Percentiles rank a stretch among this genome's conserved stretches.
Conservation (phyloP, 305 asterid species). For the Fraxinus greggii region DNA sequence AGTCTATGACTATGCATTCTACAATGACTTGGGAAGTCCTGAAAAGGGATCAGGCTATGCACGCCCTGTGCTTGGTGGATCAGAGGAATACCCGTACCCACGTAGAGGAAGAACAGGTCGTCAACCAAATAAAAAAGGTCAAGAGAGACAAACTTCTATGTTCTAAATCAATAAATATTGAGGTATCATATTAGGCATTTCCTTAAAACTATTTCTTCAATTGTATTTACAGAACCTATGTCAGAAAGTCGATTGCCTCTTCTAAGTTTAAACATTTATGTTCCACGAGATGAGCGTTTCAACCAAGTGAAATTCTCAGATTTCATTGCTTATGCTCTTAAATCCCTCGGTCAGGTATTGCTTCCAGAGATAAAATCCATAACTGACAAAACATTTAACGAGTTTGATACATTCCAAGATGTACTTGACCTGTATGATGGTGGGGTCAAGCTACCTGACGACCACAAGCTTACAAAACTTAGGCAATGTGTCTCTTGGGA, state of each 20-base stretch:
- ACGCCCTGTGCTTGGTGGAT: slow-evolving; percentile 75
- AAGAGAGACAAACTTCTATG: background rate
- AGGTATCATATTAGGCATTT: background rate
- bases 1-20: slow-evolving; percentile 86
- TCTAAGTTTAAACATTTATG: slow-evolving; percentile 54
- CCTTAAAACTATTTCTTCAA: background rate
- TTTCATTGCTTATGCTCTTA: slow-evolving; percentile 64
- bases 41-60: slow-evolving; percentile 49
- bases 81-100: slow-evolving; percentile 62
- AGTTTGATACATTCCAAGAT: slow-evolving; percentile 75
- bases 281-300: slow-evolving; percentile 77
- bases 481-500: slow-evolving; percentile 46
- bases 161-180: background rate
- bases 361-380: slow-evolving; percentile 56
- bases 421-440: slow-evolving; percentile 45
- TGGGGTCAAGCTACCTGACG: slow-evolving; percentile 40
- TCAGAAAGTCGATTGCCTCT: slow-evolving; percentile 52
- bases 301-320: slow-evolving; percentile 68
- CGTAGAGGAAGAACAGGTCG: slow-evolving; percentile 80
- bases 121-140: slow-evolving; percentile 56
- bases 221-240: slow-evolving; percentile 48
- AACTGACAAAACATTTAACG: slow-evolving; percentile 58
- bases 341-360: slow-evolving; percentile 65
- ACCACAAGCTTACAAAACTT: slow-evolving; percentile 22
- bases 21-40: slow-evolving; percentile 75